These are phyloP conservation scores for Coemansia aciculifera DNA, from an alignment of 192 early-diverging fungal genomes.

Conservation along the genomic window DNA sequence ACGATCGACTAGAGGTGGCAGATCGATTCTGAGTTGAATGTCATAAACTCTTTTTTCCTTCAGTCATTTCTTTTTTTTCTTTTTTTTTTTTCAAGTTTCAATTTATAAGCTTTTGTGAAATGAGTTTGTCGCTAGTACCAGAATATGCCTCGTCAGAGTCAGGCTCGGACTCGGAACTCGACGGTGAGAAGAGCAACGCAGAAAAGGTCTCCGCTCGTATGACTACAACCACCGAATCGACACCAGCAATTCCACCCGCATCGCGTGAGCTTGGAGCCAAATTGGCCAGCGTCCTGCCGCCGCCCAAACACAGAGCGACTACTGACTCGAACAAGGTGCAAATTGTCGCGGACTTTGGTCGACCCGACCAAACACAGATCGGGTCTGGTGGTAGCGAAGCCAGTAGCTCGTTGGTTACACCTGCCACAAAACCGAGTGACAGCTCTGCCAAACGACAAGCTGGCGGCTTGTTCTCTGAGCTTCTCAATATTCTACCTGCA, in stretches of 20 bases:
- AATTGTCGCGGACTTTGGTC: conserved; percentile 36
- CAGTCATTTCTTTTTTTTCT: not conserved
- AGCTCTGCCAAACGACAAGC: not conserved
- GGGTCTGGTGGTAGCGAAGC: not conserved
- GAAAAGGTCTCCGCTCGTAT: not conserved
- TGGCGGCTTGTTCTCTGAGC: conserved; percentile 37
- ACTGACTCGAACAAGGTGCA: conserved; percentile 9
- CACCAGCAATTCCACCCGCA: not conserved
- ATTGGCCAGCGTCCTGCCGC: conserved; percentile 39
- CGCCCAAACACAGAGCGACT: conserved; percentile 15
- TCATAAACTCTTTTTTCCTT: not conserved
- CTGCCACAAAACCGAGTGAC: not conserved
- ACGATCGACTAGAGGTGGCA: conserved; percentile 53
- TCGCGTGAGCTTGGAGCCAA: conserved; percentile 15
- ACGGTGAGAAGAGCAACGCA: not conserved
- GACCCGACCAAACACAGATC: not conserved
- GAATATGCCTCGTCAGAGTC: conserved; percentile 37
- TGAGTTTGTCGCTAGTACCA: conserved; percentile 37
- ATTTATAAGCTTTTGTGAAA: not conserved
- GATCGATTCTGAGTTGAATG: not conserved
- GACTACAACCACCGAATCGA: not conserved
- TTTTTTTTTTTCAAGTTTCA: not conserved
- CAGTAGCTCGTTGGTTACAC: not conserved
- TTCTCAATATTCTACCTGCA: conserved; percentile 43
- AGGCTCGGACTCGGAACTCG: conserved; percentile 27